Percentiles rank a stretch among this genome's conserved stretches.
Conservation (phyloP, 805 yeast genomes). For the Ogataea angusta region DNA sequence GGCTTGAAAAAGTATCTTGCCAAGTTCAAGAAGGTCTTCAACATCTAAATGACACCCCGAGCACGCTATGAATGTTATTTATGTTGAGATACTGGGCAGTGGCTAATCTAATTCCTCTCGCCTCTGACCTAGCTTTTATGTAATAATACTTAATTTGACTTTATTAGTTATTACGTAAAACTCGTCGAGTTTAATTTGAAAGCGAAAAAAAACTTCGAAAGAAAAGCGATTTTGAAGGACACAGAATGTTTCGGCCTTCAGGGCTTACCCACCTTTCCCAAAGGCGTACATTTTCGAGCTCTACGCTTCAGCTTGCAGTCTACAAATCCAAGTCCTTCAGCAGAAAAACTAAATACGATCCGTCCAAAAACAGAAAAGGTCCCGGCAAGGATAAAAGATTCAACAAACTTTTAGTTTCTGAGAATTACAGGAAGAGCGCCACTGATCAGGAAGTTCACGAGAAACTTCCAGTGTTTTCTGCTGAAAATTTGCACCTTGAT, state of each 20-base stretch:
- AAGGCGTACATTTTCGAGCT: constrained; percentile 14
- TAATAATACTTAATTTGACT: background rate
- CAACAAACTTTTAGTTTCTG: constrained; percentile 21
- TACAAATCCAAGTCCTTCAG: constrained; percentile 30
- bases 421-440: constrained; percentile 26
- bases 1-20: constrained; percentile 29
- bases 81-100: background rate
- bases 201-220: constrained; percentile 7
- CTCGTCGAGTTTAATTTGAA: background rate
- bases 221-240: constrained; percentile 1
- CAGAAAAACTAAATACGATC: constrained; percentile 24
- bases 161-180: constrained; percentile 1
- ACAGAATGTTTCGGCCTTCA: constrained; percentile 1
- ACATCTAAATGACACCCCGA: constrained; percentile 8
- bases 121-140: background rate
- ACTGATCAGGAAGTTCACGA: constrained; percentile 19
- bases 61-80: background rate
- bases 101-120: background rate
- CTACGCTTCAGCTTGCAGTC: constrained; percentile 17
- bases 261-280: constrained; percentile 1
- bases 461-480: constrained; percentile 17
- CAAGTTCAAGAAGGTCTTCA: constrained; percentile 29
- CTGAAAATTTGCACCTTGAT: constrained; percentile 19
- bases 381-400: constrained; percentile 32
- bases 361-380: constrained; percentile 30